Evolutionary conservation across 2,329 filamentous ascomycete genomes (phyloP).

Genomic region (Myriangium duriaei): DNA sequence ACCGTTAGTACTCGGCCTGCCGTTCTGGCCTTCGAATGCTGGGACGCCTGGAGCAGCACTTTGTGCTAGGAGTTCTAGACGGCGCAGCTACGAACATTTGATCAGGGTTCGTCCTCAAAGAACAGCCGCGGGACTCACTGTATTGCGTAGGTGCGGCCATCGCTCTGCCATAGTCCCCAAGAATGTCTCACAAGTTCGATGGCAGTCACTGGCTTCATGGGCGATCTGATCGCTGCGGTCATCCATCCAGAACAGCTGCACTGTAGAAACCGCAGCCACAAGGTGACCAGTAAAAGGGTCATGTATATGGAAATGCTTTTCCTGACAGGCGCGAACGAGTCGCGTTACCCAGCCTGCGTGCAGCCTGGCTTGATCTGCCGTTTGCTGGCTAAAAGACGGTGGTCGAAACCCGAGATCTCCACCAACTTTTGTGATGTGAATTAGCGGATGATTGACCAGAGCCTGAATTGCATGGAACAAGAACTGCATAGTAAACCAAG

Average conservation of each 20-base stretch:
- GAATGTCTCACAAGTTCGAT: constrained; percentile 1
- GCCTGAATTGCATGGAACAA: constrained; percentile 7
- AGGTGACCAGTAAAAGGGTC: constrained; percentile 5
- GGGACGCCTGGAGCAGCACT: not conserved
- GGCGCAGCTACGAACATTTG: too few relatives aligned
- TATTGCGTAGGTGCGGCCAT: constrained; percentile 1
- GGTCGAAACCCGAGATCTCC: constrained; percentile 3
- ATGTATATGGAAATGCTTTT: constrained; percentile 5
- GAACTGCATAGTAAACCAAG: constrained; percentile 9
- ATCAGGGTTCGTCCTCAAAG: too few relatives aligned
- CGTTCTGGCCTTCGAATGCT: not conserved
- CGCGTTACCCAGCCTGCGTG: constrained; percentile 7
- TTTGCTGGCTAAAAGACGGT: constrained; percentile 7
- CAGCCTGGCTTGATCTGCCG: constrained; percentile 6
- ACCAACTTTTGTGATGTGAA: constrained; percentile 3
- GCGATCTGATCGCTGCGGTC: constrained; percentile 2
- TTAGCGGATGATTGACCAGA: constrained; percentile 6
- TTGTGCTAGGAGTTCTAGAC: constrained; percentile 5
- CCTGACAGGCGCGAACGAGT: not conserved
- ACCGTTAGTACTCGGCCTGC: not conserved
- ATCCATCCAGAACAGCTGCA: constrained; percentile 7
- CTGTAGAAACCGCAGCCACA: constrained; percentile 2
- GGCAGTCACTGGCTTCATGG: constrained; percentile 1
- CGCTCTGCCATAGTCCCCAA: not conserved
- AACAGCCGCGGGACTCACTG: not conserved